Conservation (phyloP, 352 stramenopile species). For the Globisporangium sylvaticum region DNA sequence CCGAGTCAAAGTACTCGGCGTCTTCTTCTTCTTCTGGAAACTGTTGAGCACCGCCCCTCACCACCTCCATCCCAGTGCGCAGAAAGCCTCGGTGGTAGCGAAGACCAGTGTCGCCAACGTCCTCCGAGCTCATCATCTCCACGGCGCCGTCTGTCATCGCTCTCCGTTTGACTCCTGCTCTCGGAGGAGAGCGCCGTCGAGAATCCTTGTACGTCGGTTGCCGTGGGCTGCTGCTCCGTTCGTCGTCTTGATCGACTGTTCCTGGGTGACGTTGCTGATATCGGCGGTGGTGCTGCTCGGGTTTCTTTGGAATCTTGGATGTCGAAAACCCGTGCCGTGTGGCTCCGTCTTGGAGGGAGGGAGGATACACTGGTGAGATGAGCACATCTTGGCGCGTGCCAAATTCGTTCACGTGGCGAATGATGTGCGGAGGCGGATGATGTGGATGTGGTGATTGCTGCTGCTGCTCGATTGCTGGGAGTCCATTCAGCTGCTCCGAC, state of each 20-base stretch:
- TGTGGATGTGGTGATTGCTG: neutral
- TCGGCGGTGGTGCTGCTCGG: neutral
- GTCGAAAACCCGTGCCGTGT: constrained; percentile 3
- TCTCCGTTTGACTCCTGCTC: neutral
- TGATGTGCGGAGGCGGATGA: constrained; percentile 27
- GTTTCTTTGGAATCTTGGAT: constrained; percentile 5
- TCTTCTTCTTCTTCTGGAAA: constrained; percentile 17
- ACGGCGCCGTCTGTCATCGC: neutral
- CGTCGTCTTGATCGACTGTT: constrained; percentile 26
- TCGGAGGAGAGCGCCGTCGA: constrained; percentile 4
- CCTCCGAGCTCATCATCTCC: neutral
- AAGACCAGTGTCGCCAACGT: constrained; percentile 13
- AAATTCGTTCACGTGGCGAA: constrained; percentile 70
- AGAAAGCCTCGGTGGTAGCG: constrained; percentile 55
- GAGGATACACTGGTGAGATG: constrained; percentile 47
- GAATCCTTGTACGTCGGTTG: constrained; percentile 7
- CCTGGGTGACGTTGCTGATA: constrained; percentile 12
- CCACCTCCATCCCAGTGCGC: constrained; percentile 55
- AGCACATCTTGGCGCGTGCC: constrained; percentile 52
- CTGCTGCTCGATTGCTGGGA: constrained; percentile 10
- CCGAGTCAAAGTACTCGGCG: constrained; percentile 1
- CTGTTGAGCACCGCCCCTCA: constrained; percentile 18
- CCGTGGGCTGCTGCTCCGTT: constrained; percentile 19
- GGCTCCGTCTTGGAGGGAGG: constrained; percentile 32
- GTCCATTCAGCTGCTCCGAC: neutral